phyloP scores from a whole-genome alignment of 2,329 filamentous ascomycete genomes.

The Fusarium virguliforme region DNA sequence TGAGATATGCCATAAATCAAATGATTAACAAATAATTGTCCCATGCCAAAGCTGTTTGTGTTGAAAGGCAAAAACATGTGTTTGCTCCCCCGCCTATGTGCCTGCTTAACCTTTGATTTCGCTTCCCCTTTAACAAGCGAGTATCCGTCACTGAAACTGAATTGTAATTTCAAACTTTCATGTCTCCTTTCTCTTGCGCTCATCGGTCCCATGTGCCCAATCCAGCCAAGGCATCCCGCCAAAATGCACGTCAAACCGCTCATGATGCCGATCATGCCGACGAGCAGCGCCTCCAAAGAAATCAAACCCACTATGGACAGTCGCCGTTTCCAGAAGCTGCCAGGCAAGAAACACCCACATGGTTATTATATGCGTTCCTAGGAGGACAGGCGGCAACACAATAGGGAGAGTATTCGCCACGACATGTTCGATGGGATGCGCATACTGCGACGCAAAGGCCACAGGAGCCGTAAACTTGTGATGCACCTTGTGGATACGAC shows the following conservation, averaged over 20 bases:
- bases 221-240: conserved; percentile 68
- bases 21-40: neutral
- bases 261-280: conserved; percentile 72
- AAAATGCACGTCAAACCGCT: conserved; percentile 70
- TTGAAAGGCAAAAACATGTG: too few species aligned
- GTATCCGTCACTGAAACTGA: too few species aligned
- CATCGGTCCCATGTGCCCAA: conserved; percentile 68
- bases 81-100: too few species aligned
- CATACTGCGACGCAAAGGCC: conserved; percentile 70
- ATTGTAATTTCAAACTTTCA: neutral
- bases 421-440: conserved; percentile 71
- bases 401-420: conserved; percentile 69
- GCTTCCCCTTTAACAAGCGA: too few species aligned
- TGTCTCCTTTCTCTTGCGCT: conserved; percentile 13
- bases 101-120: too few species aligned
- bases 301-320: conserved; percentile 72
- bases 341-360: conserved; percentile 66
- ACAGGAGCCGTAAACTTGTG: conserved; percentile 71
- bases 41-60: too few species aligned
- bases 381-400: conserved; percentile 63
- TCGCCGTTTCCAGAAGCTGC: conserved; percentile 67
- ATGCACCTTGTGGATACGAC: conserved; percentile 69
- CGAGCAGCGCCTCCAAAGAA: conserved; percentile 65
- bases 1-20: conserved; percentile 10
- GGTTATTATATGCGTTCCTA: conserved; percentile 67